Evolutionary conservation across 805 yeast genomes (phyloP), one percentile per base, ranked within the genome.

Genomic region (Ogataea dorogensis): DNA sequence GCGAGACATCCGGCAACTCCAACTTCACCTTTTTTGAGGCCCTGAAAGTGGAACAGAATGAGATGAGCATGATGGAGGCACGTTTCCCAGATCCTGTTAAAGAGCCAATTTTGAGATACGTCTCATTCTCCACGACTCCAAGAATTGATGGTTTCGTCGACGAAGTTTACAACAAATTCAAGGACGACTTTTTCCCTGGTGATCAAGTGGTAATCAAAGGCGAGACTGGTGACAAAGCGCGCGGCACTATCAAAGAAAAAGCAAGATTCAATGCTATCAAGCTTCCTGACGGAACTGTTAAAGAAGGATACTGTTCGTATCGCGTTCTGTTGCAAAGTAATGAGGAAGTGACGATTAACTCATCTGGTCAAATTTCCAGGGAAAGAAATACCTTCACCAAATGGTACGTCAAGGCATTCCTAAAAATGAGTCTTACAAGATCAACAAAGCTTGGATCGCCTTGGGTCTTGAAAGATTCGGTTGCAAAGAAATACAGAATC

Each of bases 1-100:
- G 98, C 65, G 98, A 93, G 62, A 83, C 91, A 31, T 86, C 97
- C 0, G 98, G 98, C 10, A 86, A 87, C 52, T 82, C 96, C 12
- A 83, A 94, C 51, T 70, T 91, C 40, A 86, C 96, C 1, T 93
- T 75, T 58, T 89, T 89, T 58, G 94, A 93, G 53, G 98, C 98
- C 0, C 69, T 77, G 28, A 77, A 78, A 36, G 79, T 84, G 41
- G 98, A 91, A 63, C 72, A 74, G 44, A 67, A 64, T 36, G 81
- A 77, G 55, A 68, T 76, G 53, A 58, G 62, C 37, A 77, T 75
- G 43, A 87, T 91, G 34, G 95, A 88, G 52, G 68, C 72, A 37
- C 74, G 76, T 53, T 93, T 93, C 58, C 98, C 98, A 5, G 94
- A 91, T 49, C 83, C 94, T 26, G 71, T 89, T 36, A 81, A 88